Evolutionary conservation across 2,329 filamentous ascomycete species (phyloP).

Genomic region (Endothia cerciana): DNA sequence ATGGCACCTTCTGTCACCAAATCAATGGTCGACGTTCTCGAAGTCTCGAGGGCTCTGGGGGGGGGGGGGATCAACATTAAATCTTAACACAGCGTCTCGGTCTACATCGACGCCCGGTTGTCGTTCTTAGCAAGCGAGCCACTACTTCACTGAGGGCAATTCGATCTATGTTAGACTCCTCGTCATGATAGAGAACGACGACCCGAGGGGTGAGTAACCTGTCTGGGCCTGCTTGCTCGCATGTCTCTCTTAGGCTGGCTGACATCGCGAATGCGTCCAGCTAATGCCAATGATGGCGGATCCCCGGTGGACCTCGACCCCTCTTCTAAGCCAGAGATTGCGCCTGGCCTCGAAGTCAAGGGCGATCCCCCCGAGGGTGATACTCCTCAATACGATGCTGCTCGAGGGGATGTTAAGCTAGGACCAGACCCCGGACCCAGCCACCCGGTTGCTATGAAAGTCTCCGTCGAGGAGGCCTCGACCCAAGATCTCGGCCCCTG

Average conservation of each 20-base stretch:
- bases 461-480: background rate
- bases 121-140: background rate
- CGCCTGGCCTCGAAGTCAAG: too few species aligned
- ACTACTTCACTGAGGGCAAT: background rate
- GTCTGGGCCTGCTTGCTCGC: background rate
- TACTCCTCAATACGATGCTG: background rate
- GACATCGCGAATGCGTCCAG: background rate
- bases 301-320: background rate
- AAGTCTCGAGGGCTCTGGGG: background rate
- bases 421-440: background rate
- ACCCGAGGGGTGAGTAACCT: background rate
- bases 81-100: background rate
- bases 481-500: constrained; percentile 1
- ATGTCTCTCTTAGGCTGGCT: background rate
- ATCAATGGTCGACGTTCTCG: background rate
- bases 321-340: background rate
- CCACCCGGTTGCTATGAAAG: background rate
- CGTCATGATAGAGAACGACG: background rate
- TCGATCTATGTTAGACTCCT: background rate
- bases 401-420: background rate
- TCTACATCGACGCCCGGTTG: background rate
- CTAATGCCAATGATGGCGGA: background rate
- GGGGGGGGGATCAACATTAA: background rate
- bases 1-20: background rate
- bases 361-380: background rate